phyloP scores from a whole-genome alignment of 352 stramenopile genomes.

The Pythium dissimile region DNA sequence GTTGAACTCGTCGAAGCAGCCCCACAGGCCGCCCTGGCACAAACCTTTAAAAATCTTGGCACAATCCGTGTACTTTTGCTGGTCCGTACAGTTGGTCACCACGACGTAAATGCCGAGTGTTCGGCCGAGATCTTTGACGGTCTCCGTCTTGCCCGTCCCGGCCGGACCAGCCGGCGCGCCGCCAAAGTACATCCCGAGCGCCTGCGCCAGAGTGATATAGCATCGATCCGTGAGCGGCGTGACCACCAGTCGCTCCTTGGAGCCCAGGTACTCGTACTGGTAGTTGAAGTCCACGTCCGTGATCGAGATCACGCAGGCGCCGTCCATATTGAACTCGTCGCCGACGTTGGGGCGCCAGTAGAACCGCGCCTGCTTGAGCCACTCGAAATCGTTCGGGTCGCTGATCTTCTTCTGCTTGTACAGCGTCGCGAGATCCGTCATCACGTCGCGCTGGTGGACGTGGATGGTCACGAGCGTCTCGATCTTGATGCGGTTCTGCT shows the following conservation, averaged over 20 bases:
- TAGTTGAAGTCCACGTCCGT: constrained; percentile 99
- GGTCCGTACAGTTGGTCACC: constrained; percentile 97
- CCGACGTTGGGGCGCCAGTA: constrained; percentile 94
- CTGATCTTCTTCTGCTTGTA: constrained; percentile 96
- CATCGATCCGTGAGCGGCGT: constrained; percentile 96
- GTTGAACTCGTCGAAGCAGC: constrained; percentile 99
- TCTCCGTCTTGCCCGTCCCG: constrained; percentile 97
- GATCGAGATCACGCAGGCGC: constrained; percentile 96
- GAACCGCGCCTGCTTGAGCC: constrained; percentile 98
- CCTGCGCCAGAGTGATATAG: constrained; percentile 97
- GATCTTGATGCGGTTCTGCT: constrained; percentile 97
- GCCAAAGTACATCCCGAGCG: constrained; percentile 98
- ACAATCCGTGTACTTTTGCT: constrained; percentile 97
- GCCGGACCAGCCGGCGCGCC: constrained; percentile 93
- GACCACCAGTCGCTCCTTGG: constrained; percentile 96
- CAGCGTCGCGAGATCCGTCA: constrained; percentile 91
- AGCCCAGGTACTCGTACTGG: constrained; percentile 97
- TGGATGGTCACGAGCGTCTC: constrained; percentile 98
- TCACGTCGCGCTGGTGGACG: constrained; percentile 97
- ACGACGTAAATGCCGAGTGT: constrained; percentile 96
- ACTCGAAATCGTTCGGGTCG: constrained; percentile 98
- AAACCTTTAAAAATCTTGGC: constrained; percentile 98
- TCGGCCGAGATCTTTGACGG: constrained; percentile 95
- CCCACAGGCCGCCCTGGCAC: constrained; percentile 95
- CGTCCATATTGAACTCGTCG: constrained; percentile 94